Percentiles rank a stretch among this genome's conserved stretches.
Conservation (phyloP, 768 basidiomycete genomes). For the Coprinellus micaceus region DNA sequence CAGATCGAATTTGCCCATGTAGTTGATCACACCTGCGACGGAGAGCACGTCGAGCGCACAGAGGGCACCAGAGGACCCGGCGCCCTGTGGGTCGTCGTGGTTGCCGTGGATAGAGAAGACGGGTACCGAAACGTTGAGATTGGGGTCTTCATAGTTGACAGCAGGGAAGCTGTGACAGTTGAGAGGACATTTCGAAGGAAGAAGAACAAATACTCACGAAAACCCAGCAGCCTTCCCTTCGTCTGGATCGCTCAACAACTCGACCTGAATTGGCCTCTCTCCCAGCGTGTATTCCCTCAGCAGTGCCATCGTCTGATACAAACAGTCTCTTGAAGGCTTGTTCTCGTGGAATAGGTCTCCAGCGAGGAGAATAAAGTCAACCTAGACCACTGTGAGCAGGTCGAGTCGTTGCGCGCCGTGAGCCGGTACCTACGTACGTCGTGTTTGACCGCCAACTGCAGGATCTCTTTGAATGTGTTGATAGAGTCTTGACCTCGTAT, state of each 20-base stretch:
- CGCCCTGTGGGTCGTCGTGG: conserved; percentile 98
- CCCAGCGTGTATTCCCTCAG: conserved; percentile 88
- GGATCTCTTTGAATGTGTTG: conserved; percentile 90
- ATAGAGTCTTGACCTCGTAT: conserved; percentile 93
- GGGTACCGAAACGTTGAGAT: conserved; percentile 92
- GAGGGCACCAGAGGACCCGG: conserved; percentile 89
- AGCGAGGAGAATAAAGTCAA: conserved; percentile 92
- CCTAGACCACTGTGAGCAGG: conserved; percentile 42
- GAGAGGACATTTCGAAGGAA: background rate
- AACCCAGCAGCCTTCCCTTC: conserved; percentile 85
- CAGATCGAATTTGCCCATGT: conserved; percentile 96
- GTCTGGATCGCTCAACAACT: conserved; percentile 88
- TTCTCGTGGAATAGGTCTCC: conserved; percentile 99
- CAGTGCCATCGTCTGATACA: conserved; percentile 86
- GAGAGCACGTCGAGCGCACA: conserved; percentile 95
- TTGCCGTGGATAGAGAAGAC: conserved; percentile 99
- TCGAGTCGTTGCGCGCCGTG: background rate
- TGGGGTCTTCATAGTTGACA: conserved; percentile 94
- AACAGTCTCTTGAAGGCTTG: conserved; percentile 83
- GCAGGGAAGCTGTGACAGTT: conserved; percentile 74
- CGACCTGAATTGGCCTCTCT: conserved; percentile 84
- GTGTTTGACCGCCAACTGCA: conserved; percentile 85
- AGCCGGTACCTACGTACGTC: conserved; percentile 50
- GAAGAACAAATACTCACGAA: conserved; percentile 50
- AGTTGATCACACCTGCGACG: conserved; percentile 90